phyloP scores from a whole-genome alignment of 495 filamentous ascomycete genomes.

The Hyaloscypha variabilis region DNA sequence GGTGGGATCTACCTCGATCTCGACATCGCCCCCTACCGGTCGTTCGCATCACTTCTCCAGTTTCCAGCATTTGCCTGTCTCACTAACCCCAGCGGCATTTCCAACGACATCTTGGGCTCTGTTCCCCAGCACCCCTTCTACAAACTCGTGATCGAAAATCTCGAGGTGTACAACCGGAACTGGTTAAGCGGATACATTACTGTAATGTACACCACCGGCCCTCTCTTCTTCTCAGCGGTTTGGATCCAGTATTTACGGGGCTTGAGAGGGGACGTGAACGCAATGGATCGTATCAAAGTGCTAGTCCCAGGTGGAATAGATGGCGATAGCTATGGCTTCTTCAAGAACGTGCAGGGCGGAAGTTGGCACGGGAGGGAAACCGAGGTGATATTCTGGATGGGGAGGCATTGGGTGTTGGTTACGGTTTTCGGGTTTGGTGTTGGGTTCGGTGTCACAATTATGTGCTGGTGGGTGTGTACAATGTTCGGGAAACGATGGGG shows the following conservation, averaged over 20 bases:
- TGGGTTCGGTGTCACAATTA: no score
- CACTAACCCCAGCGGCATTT: conserved; percentile 79
- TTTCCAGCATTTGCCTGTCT: conserved; percentile 81
- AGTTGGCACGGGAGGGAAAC: conserved; percentile 78
- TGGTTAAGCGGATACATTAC: conserved; percentile 83
- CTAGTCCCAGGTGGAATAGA: conserved; percentile 68
- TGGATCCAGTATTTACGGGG: conserved; percentile 67
- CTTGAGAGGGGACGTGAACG: no score
- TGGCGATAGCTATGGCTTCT: conserved; percentile 71
- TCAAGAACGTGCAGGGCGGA: conserved; percentile 69
- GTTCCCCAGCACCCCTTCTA: conserved; percentile 82
- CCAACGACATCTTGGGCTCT: conserved; percentile 83
- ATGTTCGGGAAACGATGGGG: no score
- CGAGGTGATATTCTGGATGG: conserved; percentile 76
- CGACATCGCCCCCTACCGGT: conserved; percentile 81
- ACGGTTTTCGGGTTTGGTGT: no score
- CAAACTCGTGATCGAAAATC: conserved; percentile 64
- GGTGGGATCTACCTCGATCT: conserved; percentile 88
- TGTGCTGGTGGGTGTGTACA: no score
- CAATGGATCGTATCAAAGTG: conserved; percentile 36
- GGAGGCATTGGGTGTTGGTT: conserved; percentile 69
- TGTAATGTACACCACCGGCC: conserved; percentile 84
- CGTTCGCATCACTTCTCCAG: conserved; percentile 73
- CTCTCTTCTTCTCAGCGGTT: conserved; percentile 77
- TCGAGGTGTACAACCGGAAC: conserved; percentile 70